These are phyloP conservation scores for Skeletonema tropicum DNA, from an alignment of 108 stramenopile genomes.

Conservation along the genomic window DNA sequence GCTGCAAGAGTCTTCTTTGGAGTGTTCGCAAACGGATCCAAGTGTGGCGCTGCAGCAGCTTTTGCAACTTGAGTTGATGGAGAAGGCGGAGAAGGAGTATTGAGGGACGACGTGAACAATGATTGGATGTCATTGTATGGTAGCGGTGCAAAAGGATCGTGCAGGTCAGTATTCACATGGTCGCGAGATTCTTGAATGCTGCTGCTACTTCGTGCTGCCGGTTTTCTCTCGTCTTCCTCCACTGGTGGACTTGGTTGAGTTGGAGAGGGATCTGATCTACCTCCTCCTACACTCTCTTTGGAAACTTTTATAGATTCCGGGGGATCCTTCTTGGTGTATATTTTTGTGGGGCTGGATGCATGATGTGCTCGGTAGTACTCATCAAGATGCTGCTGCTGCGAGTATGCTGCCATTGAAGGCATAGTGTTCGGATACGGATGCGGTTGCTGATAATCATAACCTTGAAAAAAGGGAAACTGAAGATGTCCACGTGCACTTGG, in stretches of 20 bases:
- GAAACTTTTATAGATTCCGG: conserved; percentile 8
- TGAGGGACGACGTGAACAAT: background rate
- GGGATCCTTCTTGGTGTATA: conserved; percentile 19
- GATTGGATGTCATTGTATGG: conserved; percentile 20
- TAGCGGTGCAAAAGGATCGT: conserved; percentile 26
- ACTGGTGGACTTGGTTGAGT: conserved; percentile 14
- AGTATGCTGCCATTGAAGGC: background rate
- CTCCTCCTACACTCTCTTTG: conserved; percentile 5
- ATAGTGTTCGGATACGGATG: background rate
- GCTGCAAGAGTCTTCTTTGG: background rate
- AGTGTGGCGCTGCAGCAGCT: background rate
- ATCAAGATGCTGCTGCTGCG: background rate
- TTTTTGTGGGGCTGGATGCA: conserved; percentile 18
- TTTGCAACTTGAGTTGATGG: background rate
- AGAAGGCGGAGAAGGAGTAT: conserved; percentile 11
- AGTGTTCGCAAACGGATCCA: background rate
- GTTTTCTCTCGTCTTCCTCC: conserved; percentile 49
- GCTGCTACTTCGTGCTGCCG: conserved; percentile 15
- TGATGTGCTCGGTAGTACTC: background rate
- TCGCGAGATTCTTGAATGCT: background rate
- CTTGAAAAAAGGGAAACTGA: background rate
- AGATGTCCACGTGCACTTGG: conserved; percentile 4
- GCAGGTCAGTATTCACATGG: conserved; percentile 3
- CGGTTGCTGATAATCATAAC: background rate
- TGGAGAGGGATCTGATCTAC: conserved; percentile 5